Base-by-base conservation (phyloP, 2,329 filamentous ascomycete species). In the Corynespora cassiicola region DNA sequence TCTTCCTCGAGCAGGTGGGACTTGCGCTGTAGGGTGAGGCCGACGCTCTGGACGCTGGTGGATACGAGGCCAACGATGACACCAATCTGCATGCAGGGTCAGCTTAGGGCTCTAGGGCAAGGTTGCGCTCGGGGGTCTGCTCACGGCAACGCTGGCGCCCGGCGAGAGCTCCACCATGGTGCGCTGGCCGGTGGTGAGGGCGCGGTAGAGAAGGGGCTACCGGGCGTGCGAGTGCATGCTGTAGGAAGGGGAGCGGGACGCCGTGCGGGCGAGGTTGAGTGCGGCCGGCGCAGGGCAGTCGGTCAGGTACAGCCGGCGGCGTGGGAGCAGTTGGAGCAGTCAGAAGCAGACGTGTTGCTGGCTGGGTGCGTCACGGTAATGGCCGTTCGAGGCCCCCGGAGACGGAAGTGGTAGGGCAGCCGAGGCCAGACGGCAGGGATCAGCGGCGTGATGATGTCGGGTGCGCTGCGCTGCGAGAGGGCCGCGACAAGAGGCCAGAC, bases 1-100 rank as follows among this genome's bases (percentile, higher is more conserved):
- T 95, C 90, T 74, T 99, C 94, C 75, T 99, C 94, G 63, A 97
- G 84, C 54, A 99, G 86, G 73, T 99, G 94, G 50, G 94, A 97
- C 73, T 99, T 97, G 67, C 94, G 89, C 73, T 99, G 94, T 17
- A 99, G 80, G 20, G 94, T 99, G 51, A 99, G 80, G 53, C 94
- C 94, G 58, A 99, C 78, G 68, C 91, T 96, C 70, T 99, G 94
- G 16, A 97, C 82, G 67, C 90, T 94, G 44, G 94, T 96, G 42
- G 92, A 97, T 56, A 96, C 69, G 51, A 99, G 80, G 57, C 94
- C 94, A 65, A 96, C 92, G 50, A 96, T 72, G 65, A 99, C 90
- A 62, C 94, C 94, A 63, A 97, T 80, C 90, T 95, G 63, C 9
- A 27, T 22, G 26, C 26, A 38, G 15, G 29, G 36, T 47, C 38